Base-by-base conservation (phyloP, 768 basidiomycete genomes). In the Mycena rebaudengoi region DNA sequence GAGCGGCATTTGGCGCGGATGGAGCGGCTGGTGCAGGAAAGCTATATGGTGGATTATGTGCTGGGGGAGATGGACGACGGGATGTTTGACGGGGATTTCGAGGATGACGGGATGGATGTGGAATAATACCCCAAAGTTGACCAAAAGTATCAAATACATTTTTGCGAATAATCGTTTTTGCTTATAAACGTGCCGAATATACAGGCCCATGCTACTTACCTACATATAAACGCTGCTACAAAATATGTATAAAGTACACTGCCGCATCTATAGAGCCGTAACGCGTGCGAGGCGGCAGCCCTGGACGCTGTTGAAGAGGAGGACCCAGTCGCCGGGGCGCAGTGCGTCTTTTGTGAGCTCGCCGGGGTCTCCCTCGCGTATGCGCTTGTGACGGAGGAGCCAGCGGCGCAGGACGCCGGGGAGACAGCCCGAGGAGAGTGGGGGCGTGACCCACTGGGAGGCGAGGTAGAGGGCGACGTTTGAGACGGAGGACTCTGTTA, bases 31-130 rank as follows among this genome's bases (percentile, higher is more conserved):
- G 86, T 98, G 30, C 94, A 98, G 79, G 98, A 99, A 71, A 98
- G 95, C 74, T 99, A 95, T 71, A 89, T 98, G 65, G 87, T 99
- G 57, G 98, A 99, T 74, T 96, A 92, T 66, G 82, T 95, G 58
- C 79, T 95, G 29, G 86, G 86, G 16, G 93, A 95, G 80, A 95
- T 95, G 94, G 94, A 94, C 71, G 90, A 86, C 65, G 91, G 90
- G 25, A 83, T 91, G 76, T 86, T 91, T 56, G 83, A 82, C 66
- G 82, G 75, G 25, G 79, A 78, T 21, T 71, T 75, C 5, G 79
- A 82, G 30, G 84, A 85, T 21, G 79, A 80, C 30, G 63, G 64
- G 41, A 84, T 85, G 82, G 82, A 84, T 32, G 26, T 65, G 26
- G 64, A 65, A 40, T 65, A 54, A 60, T 37, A 29, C n/a, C n/a